phyloP scores from a whole-genome alignment of 225 moss, liverwort and hornwort genomes.

The Pseudisothecium myosuroides region DNA sequence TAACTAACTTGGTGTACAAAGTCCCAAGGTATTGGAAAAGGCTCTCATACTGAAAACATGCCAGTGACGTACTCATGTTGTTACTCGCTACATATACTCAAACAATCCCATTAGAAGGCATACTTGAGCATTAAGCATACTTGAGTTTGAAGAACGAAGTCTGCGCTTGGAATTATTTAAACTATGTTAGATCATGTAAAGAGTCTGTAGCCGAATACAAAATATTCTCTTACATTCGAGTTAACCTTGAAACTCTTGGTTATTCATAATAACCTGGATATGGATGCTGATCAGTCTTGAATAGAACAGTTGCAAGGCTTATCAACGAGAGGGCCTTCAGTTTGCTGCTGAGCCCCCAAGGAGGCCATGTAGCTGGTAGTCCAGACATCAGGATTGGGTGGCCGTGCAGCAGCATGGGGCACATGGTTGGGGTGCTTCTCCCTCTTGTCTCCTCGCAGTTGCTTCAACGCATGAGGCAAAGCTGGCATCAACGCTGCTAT shows the following conservation, averaged over 20 bases:
- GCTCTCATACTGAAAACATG: background rate
- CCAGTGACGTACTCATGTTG: background rate
- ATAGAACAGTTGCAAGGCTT: conserved; percentile 55
- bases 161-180: background rate
- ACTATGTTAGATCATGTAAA: background rate
- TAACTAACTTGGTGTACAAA: background rate
- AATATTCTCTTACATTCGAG: background rate
- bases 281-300: background rate
- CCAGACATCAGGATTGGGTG: conserved; percentile 57
- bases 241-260: background rate
- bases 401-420: conserved; percentile 39
- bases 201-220: background rate
- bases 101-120: background rate
- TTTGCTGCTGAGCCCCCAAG: background rate
- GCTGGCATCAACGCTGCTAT: conserved; percentile 84
- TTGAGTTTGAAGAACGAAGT: background rate
- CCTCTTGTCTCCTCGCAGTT: conserved; percentile 84
- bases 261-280: background rate
- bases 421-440: conserved; percentile 96
- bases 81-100: background rate
- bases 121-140: background rate
- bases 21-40: too few relatives aligned
- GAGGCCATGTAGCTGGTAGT: conserved; percentile 56
- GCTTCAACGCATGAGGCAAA: conserved; percentile 83
- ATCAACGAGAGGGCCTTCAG: conserved; percentile 13